Percentiles rank a stretch among this genome's conserved stretches.
Conservation (phyloP, 805 yeast genomes). For the Torulaspora franciscae region DNA sequence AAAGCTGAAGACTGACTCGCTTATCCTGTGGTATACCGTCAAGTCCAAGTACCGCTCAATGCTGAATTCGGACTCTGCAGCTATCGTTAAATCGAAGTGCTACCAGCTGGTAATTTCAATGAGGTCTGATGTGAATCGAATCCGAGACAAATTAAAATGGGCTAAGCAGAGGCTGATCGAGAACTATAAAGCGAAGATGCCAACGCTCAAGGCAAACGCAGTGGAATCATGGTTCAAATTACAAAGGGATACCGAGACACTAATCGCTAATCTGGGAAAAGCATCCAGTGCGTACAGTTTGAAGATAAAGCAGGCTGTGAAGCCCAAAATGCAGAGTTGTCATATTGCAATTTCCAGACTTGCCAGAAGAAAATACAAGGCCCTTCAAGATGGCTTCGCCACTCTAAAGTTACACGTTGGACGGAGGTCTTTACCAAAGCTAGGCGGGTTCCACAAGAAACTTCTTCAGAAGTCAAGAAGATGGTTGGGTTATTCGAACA, state of each 20-base stretch:
- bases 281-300: too few relatives aligned
- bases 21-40: conserved; percentile 15
- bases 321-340: too few relatives aligned
- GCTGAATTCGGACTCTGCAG: background rate
- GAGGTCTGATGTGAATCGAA: background rate
- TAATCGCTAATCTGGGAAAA: background rate
- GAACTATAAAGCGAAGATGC: background rate
- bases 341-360: too few relatives aligned
- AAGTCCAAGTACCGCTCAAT: conserved; percentile 7
- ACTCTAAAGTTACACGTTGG: background rate
- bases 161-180: background rate
- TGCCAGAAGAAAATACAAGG: too few relatives aligned
- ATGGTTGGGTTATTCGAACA: background rate
- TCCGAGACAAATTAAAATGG: background rate
- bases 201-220: background rate
- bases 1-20: conserved; percentile 12
- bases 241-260: background rate
- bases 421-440: background rate
- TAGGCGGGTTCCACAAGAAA: background rate
- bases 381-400: too few relatives aligned
- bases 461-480: background rate
- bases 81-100: background rate
- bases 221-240: background rate
- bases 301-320: too few relatives aligned
- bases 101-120: background rate